These are phyloP conservation scores for Cinnamomum chago DNA, from an alignment of 164 flowering plant genomes.

Conservation along the genomic window DNA sequence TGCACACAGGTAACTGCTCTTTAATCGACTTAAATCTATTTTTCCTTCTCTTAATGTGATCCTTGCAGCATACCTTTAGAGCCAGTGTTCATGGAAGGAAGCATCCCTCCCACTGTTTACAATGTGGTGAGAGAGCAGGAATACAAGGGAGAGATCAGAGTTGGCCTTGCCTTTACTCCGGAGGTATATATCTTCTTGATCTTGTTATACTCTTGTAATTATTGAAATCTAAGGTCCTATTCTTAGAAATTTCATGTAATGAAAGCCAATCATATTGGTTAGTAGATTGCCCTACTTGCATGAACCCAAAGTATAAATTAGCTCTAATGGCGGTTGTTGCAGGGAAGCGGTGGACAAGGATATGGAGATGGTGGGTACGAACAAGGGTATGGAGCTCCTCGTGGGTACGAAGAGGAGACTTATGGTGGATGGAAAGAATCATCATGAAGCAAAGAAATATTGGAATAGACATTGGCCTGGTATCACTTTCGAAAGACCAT, in stretches of 20 bases:
- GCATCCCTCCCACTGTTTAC: slow-evolving; percentile 50
- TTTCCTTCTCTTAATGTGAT: not conserved
- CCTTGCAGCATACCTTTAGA: slow-evolving; percentile 53
- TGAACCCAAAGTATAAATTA: not conserved
- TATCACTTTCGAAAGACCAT: too few species aligned
- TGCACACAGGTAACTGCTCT: too few species aligned
- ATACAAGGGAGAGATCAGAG: slow-evolving; percentile 61
- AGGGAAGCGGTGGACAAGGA: slow-evolving; percentile 14
- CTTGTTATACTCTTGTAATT: not conserved
- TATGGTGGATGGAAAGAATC: slow-evolving; percentile 53
- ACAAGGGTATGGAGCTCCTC: not conserved
- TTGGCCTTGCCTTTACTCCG: slow-evolving; percentile 62
- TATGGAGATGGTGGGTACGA: slow-evolving; percentile 2
- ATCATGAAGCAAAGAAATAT: slow-evolving; percentile 1
- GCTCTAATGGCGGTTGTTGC: not conserved
- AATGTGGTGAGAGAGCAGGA: slow-evolving; percentile 66
- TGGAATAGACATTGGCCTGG: not conserved
- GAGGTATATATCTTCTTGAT: slow-evolving; percentile 27
- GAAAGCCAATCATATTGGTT: not conserved
- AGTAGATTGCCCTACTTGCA: not conserved
- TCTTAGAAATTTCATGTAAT: not conserved
- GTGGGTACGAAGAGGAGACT: slow-evolving; percentile 18
- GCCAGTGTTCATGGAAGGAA: slow-evolving; percentile 51
- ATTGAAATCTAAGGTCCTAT: not conserved
- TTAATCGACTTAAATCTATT: too few species aligned